phyloP scores from a whole-genome alignment of 306 rosid species.

The Sechiopsis laciniata region DNA sequence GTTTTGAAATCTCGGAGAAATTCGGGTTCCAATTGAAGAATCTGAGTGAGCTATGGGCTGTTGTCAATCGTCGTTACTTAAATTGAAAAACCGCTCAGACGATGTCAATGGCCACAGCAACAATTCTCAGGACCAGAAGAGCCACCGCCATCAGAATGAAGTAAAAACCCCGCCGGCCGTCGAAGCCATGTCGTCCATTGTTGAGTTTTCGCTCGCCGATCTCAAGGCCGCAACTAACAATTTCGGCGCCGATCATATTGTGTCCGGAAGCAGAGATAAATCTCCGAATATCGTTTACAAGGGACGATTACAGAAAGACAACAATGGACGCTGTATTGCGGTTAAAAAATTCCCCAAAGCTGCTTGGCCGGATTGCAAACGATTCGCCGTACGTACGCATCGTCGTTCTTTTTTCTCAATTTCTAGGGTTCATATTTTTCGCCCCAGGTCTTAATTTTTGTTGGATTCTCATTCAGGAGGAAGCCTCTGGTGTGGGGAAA shows the following conservation, averaged over 20 bases:
- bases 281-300: slow-evolving; percentile 66
- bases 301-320: slow-evolving; percentile 58
- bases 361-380: slow-evolving; percentile 68
- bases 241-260: slow-evolving; percentile 54
- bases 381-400: slow-evolving; percentile 44
- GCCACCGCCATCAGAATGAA: slow-evolving; percentile 27
- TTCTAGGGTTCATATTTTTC: slow-evolving; percentile 12
- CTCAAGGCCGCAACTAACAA: slow-evolving; percentile 57
- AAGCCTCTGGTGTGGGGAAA: slow-evolving; percentile 66
- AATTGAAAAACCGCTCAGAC: background rate
- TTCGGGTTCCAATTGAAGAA: background rate
- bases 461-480: slow-evolving; percentile 37
- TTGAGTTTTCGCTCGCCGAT: slow-evolving; percentile 61
- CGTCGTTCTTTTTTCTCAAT: background rate
- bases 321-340: slow-evolving; percentile 45
- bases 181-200: slow-evolving; percentile 27
- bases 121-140: background rate
- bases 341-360: slow-evolving; percentile 61
- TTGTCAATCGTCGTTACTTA: slow-evolving; percentile 13
- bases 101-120: background rate
- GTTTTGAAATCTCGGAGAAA: no score
- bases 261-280: slow-evolving; percentile 73
- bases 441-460: background rate
- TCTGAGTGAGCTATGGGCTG: slow-evolving; percentile 22
- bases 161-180: slow-evolving; percentile 5